Evolutionary conservation across 2,329 filamentous ascomycete species (phyloP), one percentile per base, ranked within the genome.

Genomic region (Aspergillus vadensis): DNA sequence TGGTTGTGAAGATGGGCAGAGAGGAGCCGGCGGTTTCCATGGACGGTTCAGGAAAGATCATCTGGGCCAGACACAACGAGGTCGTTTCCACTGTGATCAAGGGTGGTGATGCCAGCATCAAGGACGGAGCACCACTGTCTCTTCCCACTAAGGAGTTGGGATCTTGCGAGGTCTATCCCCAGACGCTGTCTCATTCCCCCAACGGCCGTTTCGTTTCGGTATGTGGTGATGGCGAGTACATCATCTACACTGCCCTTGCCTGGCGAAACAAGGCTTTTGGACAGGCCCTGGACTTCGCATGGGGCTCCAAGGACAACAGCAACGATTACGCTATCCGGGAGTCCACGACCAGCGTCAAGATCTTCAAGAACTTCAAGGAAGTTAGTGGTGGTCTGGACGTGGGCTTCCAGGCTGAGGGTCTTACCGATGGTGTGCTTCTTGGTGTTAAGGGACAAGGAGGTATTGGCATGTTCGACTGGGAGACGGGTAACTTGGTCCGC

Each of bases 251-350:
- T 27, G 93, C 95, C 58, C 85, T 98, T 60, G 94, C 94, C 3
- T 96, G 96, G 86, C 88, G 95, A 74, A 98, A 99, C 80, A 97
- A 98, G 81, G 92, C 92, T 3, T 99, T 99, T 72, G 95, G 95
- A 21, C 93, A 91, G 43, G 95, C 94, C 6, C 81, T 98, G 55
- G 95, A 99, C 79, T 99, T 99, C 76, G 93, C 91, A 10, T 99
- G 95, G 95, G 94, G 90, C 0, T 91, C 91, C 48, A 97, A 97
- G 79, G 94, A 97, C 60, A 97, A 97, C 79, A 96, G 92, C 80
- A 98, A 97, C 76, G 95, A 99, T 76, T 98, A 96, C 73, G 95
- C 95, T 41, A 98, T 99, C 69, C 89, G 95, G 38, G 95, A 99
- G 79, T 97, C 93, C 4, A 81, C 90, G 27, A 97, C 94, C 52